phyloP scores from a whole-genome alignment of 352 stramenopile genomes.

The Phytophthora pisi region DNA sequence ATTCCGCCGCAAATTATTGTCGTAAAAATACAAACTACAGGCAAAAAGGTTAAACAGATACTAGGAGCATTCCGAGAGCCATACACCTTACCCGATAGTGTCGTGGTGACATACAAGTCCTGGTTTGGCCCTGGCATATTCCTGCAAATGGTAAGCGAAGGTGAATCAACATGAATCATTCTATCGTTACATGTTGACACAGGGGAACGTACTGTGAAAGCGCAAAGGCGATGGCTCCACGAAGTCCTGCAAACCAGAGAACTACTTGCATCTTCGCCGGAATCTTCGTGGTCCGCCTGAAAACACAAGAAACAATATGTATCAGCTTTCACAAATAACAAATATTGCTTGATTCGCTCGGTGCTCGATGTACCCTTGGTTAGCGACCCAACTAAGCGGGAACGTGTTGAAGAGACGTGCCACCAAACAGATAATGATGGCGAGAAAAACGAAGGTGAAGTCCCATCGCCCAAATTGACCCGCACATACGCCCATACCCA shows the following conservation, averaged over 20 bases:
- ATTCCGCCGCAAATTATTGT: constrained; percentile 95
- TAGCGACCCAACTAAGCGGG: constrained; percentile 78
- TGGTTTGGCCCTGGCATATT: constrained; percentile 95
- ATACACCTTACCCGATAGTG: constrained; percentile 48
- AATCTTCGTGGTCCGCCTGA: constrained; percentile 66
- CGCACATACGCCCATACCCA: constrained; percentile 76
- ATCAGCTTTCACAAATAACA: neutral
- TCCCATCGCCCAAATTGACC: constrained; percentile 82
- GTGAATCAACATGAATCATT: neutral
- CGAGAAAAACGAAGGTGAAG: constrained; percentile 85
- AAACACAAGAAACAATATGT: neutral
- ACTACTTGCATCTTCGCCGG: constrained; percentile 92
- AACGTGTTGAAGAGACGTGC: constrained; percentile 95
- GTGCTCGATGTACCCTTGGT: constrained; percentile 44
- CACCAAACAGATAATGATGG: constrained; percentile 88
- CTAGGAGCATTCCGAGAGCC: neutral
- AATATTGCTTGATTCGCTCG: neutral
- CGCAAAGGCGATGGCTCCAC: constrained; percentile 84
- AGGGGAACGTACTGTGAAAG: constrained; percentile 70
- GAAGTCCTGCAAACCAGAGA: constrained; percentile 92
- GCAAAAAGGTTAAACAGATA: constrained; percentile 4
- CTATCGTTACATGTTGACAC: neutral
- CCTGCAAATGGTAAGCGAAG: constrained; percentile 24
- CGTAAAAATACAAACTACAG: constrained; percentile 94
- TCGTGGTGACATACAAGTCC: constrained; percentile 85